Evolutionary conservation across 148 eudicot species (phyloP).

Genomic region (Persicaria tinctoria): DNA sequence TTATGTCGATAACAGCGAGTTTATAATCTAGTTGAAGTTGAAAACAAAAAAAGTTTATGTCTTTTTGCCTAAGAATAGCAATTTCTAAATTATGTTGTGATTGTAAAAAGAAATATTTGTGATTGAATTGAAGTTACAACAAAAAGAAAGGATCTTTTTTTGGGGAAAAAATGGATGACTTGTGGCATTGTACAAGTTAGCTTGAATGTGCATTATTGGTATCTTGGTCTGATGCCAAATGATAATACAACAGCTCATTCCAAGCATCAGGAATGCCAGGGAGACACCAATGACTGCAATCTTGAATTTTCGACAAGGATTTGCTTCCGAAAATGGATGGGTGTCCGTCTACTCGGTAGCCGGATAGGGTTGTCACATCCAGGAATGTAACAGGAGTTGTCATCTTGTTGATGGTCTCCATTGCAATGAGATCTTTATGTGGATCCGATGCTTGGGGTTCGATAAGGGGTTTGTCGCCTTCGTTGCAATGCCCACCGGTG

Average conservation of each 20-base stretch:
- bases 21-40: no score
- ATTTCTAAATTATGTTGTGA: neutral
- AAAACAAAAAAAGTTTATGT: neutral
- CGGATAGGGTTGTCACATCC: conserved; percentile 60
- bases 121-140: neutral
- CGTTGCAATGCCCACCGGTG: conserved; percentile 84
- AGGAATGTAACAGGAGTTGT: conserved; percentile 57
- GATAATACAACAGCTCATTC: conserved; percentile 71
- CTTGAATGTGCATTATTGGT: neutral
- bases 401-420: conserved; percentile 54
- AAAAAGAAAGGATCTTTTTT: neutral
- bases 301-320: conserved; percentile 40
- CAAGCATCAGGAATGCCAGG: conserved; percentile 95
- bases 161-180: no score
- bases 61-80: neutral
- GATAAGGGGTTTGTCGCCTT: conserved; percentile 51
- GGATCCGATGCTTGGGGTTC: conserved; percentile 28
- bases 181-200: neutral
- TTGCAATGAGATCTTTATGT: conserved; percentile 51
- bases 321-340: conserved; percentile 73
- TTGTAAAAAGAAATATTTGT: neutral
- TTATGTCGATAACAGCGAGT: no score
- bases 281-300: conserved; percentile 99
- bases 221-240: conserved; percentile 26
- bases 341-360: conserved; percentile 78